Evolutionary conservation across 768 basidiomycete genomes (phyloP), one percentile per base, ranked within the genome.

Genomic region (Pleurotus ostreatus): DNA sequence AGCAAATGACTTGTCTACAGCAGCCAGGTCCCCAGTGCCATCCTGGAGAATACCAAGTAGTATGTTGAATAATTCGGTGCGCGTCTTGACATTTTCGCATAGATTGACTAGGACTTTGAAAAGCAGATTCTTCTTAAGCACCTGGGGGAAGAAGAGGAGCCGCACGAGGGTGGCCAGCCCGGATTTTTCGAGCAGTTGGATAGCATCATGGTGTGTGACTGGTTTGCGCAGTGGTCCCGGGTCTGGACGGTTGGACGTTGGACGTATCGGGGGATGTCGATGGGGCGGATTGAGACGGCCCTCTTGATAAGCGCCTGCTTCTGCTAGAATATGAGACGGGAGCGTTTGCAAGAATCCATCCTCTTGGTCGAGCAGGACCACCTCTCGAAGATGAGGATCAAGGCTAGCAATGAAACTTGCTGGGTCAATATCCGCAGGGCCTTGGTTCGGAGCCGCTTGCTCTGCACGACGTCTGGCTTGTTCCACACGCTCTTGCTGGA

Each of bases 61-160:
- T 12, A 98, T 81, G 65, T 95, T 97, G 78, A 99, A 91, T 20
- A 98, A 77, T 62, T 99, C 97, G 4, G 84, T 85, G 16, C 97
- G 82, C 0, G 96, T 94, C 65, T 89, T 92, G 2, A 84, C 75
- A 67, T 99, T 99, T 73, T 98, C 95, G 73, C 94, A 99, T 6
- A 99, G 78, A 67, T 98, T 96, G 60, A 93, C 87, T 37, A 99
- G 84, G 1, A 97, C 87, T 65, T 88, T 90, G 69, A 93, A 92
- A 11, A 99, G 78, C 20, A 90, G 71, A 48, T 82, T 88, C 73
- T 93, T 94, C 72, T 85, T 85, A 58, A 92, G 76, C 18, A 94
- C 87, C 61, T 97, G 92, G 3, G 97, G 97, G 80, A 94, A 97
- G 79, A 99, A 99, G 18, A 99, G 80, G 6, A 98, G 82, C 51